Conservation (phyloP, 2,329 filamentous ascomycete species). For the Epicoccum sorghinum region DNA sequence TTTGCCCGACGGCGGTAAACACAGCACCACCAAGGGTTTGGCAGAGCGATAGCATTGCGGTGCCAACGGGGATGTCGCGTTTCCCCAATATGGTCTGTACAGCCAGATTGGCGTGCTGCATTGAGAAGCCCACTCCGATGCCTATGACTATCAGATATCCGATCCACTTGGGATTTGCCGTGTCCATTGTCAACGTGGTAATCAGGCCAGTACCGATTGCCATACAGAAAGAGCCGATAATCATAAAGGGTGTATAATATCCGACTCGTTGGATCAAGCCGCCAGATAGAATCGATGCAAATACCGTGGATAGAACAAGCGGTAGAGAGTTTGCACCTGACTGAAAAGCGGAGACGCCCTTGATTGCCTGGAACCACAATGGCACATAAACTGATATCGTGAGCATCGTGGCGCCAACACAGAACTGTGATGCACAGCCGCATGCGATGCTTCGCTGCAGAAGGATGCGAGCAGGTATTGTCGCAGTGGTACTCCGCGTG, state of each 20-base stretch:
- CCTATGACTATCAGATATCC: constrained; percentile 39
- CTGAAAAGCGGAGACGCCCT: constrained; percentile 49
- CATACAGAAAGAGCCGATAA: constrained; percentile 49
- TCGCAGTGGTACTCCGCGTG: constrained; percentile 50
- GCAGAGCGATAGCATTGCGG: constrained; percentile 52
- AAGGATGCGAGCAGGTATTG: constrained; percentile 51
- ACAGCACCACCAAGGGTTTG: constrained; percentile 55
- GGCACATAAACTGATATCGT: constrained; percentile 50
- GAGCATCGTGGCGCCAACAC: constrained; percentile 47
- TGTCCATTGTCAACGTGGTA: constrained; percentile 48
- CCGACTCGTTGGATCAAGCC: constrained; percentile 49
- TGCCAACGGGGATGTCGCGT: constrained; percentile 52
- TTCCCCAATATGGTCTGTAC: constrained; percentile 50
- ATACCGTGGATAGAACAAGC: constrained; percentile 52
- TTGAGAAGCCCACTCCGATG: constrained; percentile 51
- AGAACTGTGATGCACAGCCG: constrained; percentile 49
- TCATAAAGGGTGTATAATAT: constrained; percentile 57
- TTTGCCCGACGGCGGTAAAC: constrained; percentile 55
- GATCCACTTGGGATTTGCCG: constrained; percentile 40
- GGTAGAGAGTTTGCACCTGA: constrained; percentile 55
- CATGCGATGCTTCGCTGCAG: constrained; percentile 51
- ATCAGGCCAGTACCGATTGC: constrained; percentile 53
- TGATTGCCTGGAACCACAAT: constrained; percentile 57
- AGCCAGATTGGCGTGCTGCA: constrained; percentile 53
- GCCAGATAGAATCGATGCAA: constrained; percentile 50